These are phyloP conservation scores for Aspergillus unguis DNA, from an alignment of 2,329 filamentous ascomycete species.

Conservation along the genomic window DNA sequence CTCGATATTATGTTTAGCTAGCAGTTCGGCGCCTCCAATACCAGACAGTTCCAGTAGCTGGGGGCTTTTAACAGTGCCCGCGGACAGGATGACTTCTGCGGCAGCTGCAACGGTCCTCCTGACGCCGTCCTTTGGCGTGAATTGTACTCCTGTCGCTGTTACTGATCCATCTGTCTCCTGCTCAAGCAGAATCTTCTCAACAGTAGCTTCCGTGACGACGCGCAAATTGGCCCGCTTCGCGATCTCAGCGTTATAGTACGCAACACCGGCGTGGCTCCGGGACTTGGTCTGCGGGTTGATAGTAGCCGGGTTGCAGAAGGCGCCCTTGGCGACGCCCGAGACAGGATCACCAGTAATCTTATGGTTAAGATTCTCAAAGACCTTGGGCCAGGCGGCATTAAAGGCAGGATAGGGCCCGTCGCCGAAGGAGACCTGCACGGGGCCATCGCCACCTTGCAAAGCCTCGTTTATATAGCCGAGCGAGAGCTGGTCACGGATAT, in stretches of 20 bases:
- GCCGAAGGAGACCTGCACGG: slow-evolving; percentile 20
- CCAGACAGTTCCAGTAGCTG: slow-evolving; percentile 60
- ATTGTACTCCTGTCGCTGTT: not conserved
- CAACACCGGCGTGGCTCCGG: slow-evolving; percentile 18
- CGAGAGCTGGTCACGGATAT: not conserved
- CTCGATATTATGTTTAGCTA: slow-evolving; percentile 41
- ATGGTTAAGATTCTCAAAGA: slow-evolving; percentile 14
- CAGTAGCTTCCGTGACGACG: slow-evolving; percentile 47
- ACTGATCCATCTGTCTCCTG: not conserved
- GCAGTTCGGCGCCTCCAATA: slow-evolving; percentile 49
- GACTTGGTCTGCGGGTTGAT: slow-evolving; percentile 16
- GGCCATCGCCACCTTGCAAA: slow-evolving; percentile 20
- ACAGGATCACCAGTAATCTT: slow-evolving; percentile 15
- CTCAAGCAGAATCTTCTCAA: slow-evolving; percentile 39
- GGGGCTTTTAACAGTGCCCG: slow-evolving; percentile 56
- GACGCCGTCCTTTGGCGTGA: slow-evolving; percentile 15
- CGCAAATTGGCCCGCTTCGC: slow-evolving; percentile 44
- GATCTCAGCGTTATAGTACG: slow-evolving; percentile 26
- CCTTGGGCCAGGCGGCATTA: slow-evolving; percentile 17
- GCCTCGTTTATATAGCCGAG: slow-evolving; percentile 19
- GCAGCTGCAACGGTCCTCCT: slow-evolving; percentile 26
- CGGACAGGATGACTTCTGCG: slow-evolving; percentile 58
- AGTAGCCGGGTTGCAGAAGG: slow-evolving; percentile 14
- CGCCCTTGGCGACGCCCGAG: slow-evolving; percentile 12
- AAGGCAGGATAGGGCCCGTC: slow-evolving; percentile 17